Base-by-base conservation (phyloP, 2,329 filamentous ascomycete species). In the Ploettnerulaceae sp. region DNA sequence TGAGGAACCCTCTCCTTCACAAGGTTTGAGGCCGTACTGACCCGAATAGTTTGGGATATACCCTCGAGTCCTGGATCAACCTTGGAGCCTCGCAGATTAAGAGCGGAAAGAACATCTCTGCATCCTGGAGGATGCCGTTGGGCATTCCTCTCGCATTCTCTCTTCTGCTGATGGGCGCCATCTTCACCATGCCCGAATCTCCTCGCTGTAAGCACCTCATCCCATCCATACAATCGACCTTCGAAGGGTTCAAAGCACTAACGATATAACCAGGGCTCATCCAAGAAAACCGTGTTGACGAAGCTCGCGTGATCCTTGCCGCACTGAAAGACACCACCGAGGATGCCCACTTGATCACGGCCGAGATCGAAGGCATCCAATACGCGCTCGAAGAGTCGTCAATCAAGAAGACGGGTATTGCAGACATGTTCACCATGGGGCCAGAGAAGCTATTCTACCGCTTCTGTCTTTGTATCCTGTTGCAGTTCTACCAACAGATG, bases 401-500 rank as follows among this genome's bases (percentile, higher is more conserved):
- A 26, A 52, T 59, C 3, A 58, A 62, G 32, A 65, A 63, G 8
- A 65, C 66, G 3, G 68, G 62, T 43, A 60, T 74, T 7, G 59
- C 57, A 31, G 69, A 74, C 34, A 64, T 75, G 57, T 63, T 74
- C 54, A 71, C 66, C 53, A 72, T 71, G 66, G 71, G 71, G 45
- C 67, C 72, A 7, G 71, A 75, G 43, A 72, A 72, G 61, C 67
- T 74, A 1, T 60, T 67, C 12, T 75, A 77, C 61, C 71, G 75
- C 18, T 75, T 75, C 57, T 62, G 62, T 2, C 68, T 75, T 8
- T 74, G 71, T 54, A 69, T 75, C 39, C 63, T 73, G 29, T 59
- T 75, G 34, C 72, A 75, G 53, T 66, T 74, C 40, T 69, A 74
- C 62, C 73, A 77, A 53, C 75, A 79, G 51, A 64, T 69, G 21